Percentiles rank a stretch among this genome's conserved stretches.
These are phyloP conservation scores for Dipodascus geniculatus DNA, from an alignment of 805 yeast genomes.

Conservation along the genomic window DNA sequence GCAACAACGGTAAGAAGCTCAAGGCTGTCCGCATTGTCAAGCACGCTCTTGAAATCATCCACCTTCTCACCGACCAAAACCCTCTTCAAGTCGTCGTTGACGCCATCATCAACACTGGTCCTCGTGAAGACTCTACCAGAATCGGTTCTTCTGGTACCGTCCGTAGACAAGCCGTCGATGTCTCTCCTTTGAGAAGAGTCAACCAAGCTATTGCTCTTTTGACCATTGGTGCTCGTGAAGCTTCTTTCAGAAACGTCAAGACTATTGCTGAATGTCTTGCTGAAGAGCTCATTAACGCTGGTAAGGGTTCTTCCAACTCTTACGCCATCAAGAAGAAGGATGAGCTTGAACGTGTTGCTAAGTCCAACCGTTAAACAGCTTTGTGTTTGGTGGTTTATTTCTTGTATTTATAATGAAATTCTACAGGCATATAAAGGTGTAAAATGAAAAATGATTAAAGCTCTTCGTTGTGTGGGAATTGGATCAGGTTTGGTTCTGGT, in stretches of 20 bases:
- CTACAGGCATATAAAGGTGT: background rate
- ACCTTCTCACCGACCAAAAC: conserved; percentile 97
- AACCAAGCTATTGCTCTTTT: conserved; percentile 97
- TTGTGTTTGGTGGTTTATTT: background rate
- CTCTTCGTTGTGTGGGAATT: too few relatives aligned
- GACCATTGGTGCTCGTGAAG: conserved; percentile 99
- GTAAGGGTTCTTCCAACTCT: conserved; percentile 99
- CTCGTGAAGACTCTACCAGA: conserved; percentile 99
- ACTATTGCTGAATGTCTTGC: conserved; percentile 99
- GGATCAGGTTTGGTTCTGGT: too few relatives aligned
- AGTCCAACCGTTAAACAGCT: conserved; percentile 88
- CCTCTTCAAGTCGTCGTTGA: conserved; percentile 99
- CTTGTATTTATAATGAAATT: background rate
- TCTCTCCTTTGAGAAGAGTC: conserved; percentile 99
- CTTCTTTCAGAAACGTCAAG: conserved; percentile 99
- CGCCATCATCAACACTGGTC: conserved; percentile 99
- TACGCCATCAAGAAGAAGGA: conserved; percentile 99
- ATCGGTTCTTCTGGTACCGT: conserved; percentile 99
- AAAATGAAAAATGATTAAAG: background rate
- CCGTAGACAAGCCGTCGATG: conserved; percentile 99
- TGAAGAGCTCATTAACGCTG: conserved; percentile 99
- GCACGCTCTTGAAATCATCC: conserved; percentile 97
- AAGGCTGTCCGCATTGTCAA: conserved; percentile 99
- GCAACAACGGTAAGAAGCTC: conserved; percentile 99
- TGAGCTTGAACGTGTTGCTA: conserved; percentile 99